A percentile compares a stretch with the other conserved stretches of the same genome.
These are phyloP conservation scores for Colletotrichum lindemuthianum DNA, from an alignment of 2,329 filamentous ascomycete species.

Conservation along the genomic window DNA sequence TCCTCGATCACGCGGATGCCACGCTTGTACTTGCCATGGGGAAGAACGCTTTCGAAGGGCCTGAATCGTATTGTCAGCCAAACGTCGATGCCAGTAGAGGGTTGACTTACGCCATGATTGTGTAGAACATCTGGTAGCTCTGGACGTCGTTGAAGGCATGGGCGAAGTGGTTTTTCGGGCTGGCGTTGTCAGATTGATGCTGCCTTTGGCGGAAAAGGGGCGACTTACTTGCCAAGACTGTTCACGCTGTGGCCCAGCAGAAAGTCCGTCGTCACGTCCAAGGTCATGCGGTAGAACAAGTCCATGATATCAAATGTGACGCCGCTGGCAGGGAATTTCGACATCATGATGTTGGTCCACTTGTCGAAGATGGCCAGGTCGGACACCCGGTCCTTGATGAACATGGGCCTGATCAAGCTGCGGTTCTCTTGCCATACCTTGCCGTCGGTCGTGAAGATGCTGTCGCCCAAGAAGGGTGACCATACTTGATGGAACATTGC, in stretches of 20 bases:
- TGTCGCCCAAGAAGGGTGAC: slow-evolving; percentile 61
- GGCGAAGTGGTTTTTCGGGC: slow-evolving; percentile 69
- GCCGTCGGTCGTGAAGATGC: slow-evolving; percentile 66
- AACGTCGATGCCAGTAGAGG: neutral
- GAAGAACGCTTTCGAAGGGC: slow-evolving; percentile 67
- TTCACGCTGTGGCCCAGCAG: slow-evolving; percentile 69
- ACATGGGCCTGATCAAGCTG: slow-evolving; percentile 64
- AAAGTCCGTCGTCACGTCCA: slow-evolving; percentile 75
- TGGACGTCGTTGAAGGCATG: slow-evolving; percentile 77
- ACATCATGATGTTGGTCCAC: slow-evolving; percentile 67
- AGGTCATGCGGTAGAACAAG: slow-evolving; percentile 72
- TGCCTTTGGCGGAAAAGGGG: neutral
- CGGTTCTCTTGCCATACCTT: slow-evolving; percentile 63
- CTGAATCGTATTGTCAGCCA: slow-evolving; percentile 46
- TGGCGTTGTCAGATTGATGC: slow-evolving; percentile 40
- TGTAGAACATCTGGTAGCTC: slow-evolving; percentile 71
- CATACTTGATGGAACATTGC: slow-evolving; percentile 53
- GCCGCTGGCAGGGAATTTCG: slow-evolving; percentile 65
- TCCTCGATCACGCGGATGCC: slow-evolving; percentile 72
- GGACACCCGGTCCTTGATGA: slow-evolving; percentile 56
- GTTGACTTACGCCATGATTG: slow-evolving; percentile 53
- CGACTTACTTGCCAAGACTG: slow-evolving; percentile 52
- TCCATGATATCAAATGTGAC: slow-evolving; percentile 68
- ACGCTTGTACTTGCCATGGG: slow-evolving; percentile 67
- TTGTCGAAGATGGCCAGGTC: slow-evolving; percentile 67